Conservation (phyloP, 2,329 filamentous ascomycete species). For the Monilinia fructigena region DNA sequence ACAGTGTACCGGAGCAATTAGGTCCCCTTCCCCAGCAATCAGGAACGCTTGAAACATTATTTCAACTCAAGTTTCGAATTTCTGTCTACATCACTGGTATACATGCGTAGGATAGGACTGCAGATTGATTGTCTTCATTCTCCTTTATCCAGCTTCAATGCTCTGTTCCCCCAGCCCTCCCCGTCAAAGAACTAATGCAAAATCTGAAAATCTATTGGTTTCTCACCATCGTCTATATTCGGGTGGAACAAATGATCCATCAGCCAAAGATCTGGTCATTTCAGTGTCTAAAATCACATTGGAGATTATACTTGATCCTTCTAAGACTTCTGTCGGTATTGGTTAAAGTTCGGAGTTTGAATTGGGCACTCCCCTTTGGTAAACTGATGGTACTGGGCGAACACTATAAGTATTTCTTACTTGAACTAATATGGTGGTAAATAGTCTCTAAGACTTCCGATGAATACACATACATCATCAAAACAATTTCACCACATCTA, state of each 20-base stretch:
- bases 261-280: neutral
- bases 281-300: neutral
- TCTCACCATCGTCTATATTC: neutral
- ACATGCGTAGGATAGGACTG: neutral
- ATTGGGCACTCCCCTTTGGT: neutral
- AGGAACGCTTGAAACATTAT: neutral
- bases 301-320: neutral
- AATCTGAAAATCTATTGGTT: neutral
- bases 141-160: neutral
- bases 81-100: neutral
- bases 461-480: conserved; percentile 24
- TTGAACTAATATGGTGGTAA: neutral
- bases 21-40: neutral
- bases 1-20: neutral
- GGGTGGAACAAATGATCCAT: neutral
- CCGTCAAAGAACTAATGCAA: neutral
- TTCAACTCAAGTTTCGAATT: neutral
- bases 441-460: conserved; percentile 20
- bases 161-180: neutral
- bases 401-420: neutral
- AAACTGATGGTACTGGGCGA: neutral
- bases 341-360: neutral
- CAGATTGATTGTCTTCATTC: neutral
- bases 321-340: neutral
- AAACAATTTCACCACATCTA: conserved; percentile 36